These are phyloP conservation scores for Saccharomycopsis fodiens DNA, from an alignment of 805 yeast species.

Conservation along the genomic window DNA sequence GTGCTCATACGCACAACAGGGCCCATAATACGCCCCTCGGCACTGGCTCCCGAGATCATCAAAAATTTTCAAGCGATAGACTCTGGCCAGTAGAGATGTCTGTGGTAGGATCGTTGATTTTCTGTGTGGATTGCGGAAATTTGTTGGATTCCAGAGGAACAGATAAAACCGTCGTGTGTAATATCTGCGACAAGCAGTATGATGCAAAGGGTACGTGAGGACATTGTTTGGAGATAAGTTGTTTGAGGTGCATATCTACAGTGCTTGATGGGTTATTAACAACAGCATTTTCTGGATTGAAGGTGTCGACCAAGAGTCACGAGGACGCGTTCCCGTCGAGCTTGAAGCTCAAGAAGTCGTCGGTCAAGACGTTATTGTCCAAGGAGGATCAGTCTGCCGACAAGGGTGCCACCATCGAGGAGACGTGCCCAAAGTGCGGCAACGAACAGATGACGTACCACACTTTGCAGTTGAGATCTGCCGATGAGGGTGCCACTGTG, in stretches of 20 bases:
- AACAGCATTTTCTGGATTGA: conserved; percentile 61
- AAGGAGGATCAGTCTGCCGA: conserved; percentile 57
- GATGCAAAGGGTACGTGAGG: conserved; percentile 12
- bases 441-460: conserved; percentile 98
- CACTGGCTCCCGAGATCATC: too few relatives aligned
- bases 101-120: conserved; percentile 89
- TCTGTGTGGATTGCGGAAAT: conserved; percentile 90
- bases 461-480: conserved; percentile 91
- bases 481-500: conserved; percentile 99
- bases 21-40: too few relatives aligned
- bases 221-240: too few relatives aligned
- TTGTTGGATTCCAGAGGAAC: conserved; percentile 63
- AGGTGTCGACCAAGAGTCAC: conserved; percentile 81
- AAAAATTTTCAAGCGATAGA: background rate
- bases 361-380: conserved; percentile 78
- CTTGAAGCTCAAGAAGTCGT: conserved; percentile 72
- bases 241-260: too few relatives aligned
- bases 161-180: conserved; percentile 47
- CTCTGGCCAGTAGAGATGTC: conserved; percentile 48
- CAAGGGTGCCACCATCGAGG: conserved; percentile 95
- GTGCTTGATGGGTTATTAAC: conserved; percentile 21
- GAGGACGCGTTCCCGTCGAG: conserved; percentile 92
- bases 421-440: conserved; percentile 98
- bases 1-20: too few relatives aligned
- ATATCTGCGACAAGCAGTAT: conserved; percentile 33